phyloP scores from a whole-genome alignment of 768 basidiomycete genomes.

The Leccinum uliginosum region DNA sequence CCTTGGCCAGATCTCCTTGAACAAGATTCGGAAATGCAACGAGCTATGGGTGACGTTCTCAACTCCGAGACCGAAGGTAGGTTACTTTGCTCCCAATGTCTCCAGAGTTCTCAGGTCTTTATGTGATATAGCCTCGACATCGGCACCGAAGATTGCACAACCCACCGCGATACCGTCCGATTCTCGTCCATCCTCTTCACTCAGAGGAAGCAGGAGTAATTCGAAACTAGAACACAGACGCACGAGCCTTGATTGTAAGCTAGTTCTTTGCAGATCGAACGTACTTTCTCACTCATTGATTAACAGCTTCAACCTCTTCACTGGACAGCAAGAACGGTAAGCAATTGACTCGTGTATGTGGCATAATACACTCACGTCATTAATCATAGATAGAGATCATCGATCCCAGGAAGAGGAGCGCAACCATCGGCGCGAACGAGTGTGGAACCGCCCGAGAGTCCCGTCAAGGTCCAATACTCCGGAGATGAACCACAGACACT shows the following conservation, averaged over 20 bases:
- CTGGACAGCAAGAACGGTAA: conserved; percentile 14
- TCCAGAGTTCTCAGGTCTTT: not conserved
- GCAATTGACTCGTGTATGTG: conserved; percentile 15
- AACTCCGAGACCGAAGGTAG: conserved; percentile 45
- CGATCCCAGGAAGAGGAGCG: conserved; percentile 29
- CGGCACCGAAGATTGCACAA: conserved; percentile 4
- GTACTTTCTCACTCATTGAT: not conserved
- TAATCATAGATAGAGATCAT: conserved; percentile 26
- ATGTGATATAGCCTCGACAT: conserved; percentile 12
- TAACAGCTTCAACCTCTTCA: conserved; percentile 27
- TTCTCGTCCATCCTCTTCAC: conserved; percentile 15
- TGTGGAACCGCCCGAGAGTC: conserved; percentile 40
- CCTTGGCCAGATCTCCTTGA: conserved; percentile 54
- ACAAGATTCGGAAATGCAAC: conserved; percentile 69
- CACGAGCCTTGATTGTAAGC: conserved; percentile 17
- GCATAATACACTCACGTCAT: not conserved
- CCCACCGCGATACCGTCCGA: conserved; percentile 3
- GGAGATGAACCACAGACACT: conserved; percentile 24
- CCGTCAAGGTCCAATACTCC: conserved; percentile 24
- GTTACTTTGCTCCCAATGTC: not conserved
- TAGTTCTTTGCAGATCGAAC: not conserved
- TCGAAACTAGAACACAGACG: conserved; percentile 6
- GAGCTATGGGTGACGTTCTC: conserved; percentile 52
- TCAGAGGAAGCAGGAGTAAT: not conserved
- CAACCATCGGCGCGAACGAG: conserved; percentile 42